phyloP scores from a whole-genome alignment of 2,329 filamentous ascomycete genomes.

The Paraconiothyrium sp. region DNA sequence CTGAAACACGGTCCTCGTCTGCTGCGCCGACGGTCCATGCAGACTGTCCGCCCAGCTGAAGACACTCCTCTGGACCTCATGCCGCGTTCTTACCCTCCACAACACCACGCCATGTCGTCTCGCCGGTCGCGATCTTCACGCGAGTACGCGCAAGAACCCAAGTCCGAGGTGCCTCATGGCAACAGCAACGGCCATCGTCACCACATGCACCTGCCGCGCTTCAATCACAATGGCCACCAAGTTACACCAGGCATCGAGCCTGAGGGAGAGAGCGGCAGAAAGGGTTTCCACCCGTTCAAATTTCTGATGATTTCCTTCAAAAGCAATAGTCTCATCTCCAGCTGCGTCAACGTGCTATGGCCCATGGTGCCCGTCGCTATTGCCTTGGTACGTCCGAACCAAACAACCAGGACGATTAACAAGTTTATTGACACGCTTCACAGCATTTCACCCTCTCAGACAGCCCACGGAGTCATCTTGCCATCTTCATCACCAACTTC shows the following conservation, averaged over 20 bases:
- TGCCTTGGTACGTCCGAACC: conserved; percentile 59
- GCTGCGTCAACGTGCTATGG: conserved; percentile 76
- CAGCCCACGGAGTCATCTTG: conserved; percentile 58
- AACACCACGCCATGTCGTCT: conserved; percentile 14
- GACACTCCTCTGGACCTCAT: background rate
- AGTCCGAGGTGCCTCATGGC: conserved; percentile 30
- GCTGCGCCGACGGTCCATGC: conserved; percentile 1
- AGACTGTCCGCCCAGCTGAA: background rate
- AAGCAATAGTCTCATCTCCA: conserved; percentile 71
- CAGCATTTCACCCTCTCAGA: conserved; percentile 64
- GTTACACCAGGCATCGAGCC: conserved; percentile 55
- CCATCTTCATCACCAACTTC: conserved; percentile 76
- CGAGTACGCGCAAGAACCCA: conserved; percentile 35
- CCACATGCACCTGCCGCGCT: conserved; percentile 39
- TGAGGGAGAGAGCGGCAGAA: conserved; percentile 74
- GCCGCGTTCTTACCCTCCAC: conserved; percentile 13
- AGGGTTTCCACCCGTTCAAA: conserved; percentile 69
- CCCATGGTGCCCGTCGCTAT: conserved; percentile 78
- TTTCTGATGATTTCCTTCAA: conserved; percentile 71
- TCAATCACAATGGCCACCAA: conserved; percentile 57
- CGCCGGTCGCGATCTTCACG: conserved; percentile 27
- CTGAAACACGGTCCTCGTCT: conserved; percentile 18
- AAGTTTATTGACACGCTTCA: conserved; percentile 19
- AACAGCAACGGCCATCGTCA: conserved; percentile 17
- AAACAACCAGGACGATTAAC: too few species aligned